Conservation (phyloP, 2,329 filamentous ascomycete species). For the Tolypocladium ovalisporum region DNA sequence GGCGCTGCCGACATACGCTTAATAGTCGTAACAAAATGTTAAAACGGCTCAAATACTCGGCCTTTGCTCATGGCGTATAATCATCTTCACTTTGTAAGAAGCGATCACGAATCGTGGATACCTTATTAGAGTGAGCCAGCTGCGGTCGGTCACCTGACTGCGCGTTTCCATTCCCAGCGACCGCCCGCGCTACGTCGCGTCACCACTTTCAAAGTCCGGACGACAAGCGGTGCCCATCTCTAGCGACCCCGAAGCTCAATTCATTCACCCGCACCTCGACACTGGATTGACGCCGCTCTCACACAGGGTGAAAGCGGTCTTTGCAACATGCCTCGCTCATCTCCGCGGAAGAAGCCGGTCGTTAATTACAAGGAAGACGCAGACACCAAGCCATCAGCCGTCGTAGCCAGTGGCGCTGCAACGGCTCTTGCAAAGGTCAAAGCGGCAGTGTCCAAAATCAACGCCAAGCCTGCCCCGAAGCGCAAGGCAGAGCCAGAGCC, state of each 20-base stretch:
- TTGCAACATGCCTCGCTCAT: constrained; percentile 21
- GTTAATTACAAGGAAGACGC: constrained; percentile 21
- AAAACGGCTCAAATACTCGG: too few relatives aligned
- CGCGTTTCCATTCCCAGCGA: not conserved
- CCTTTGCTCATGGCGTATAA: not conserved
- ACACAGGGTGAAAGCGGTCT: not conserved
- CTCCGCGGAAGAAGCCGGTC: constrained; percentile 19
- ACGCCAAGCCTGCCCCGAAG: constrained; percentile 9
- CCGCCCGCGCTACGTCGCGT: not conserved
- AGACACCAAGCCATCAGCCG: constrained; percentile 5
- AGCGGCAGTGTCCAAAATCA: not conserved
- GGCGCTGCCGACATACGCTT: not conserved
- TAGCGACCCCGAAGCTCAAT: not conserved
- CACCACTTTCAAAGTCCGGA: not conserved
- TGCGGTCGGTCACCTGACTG: not conserved
- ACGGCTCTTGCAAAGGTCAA: constrained; percentile 3
- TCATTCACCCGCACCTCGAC: not conserved
- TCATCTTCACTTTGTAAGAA: too few relatives aligned
- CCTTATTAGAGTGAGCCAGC: not conserved
- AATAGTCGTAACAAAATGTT: not conserved
- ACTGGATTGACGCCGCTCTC: not conserved
- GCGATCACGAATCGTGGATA: not conserved
- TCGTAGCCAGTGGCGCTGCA: constrained; percentile 5
- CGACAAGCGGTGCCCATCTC: not conserved
- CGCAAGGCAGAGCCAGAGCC: constrained; percentile 8